Percentiles rank a stretch among this genome's conserved stretches.
These are phyloP conservation scores for Astrephomene gubernaculifera DNA, from an alignment of 139 green algal species.

Conservation along the genomic window DNA sequence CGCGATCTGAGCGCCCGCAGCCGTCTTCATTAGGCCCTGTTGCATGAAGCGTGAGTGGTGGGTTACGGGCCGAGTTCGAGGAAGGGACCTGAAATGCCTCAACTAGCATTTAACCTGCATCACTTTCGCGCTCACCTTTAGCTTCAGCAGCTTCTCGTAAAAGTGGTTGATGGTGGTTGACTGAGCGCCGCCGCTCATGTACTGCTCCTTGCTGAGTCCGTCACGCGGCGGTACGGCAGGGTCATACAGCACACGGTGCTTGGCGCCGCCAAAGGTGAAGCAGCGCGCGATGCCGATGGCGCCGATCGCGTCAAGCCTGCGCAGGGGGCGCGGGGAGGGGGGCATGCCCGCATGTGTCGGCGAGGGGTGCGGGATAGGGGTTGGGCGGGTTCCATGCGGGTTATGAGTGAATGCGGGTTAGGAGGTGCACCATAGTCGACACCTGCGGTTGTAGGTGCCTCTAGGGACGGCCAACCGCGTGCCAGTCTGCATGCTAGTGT, in stretches of 20 bases:
- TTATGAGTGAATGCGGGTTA: too few relatives aligned
- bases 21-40: conserved; percentile 81
- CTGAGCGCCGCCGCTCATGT: conserved; percentile 59
- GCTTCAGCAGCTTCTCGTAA: conserved; percentile 83
- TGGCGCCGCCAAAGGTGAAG: conserved; percentile 79
- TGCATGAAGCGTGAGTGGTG: background rate
- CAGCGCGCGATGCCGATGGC: conserved; percentile 86
- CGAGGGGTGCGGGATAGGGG: background rate
- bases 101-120: background rate
- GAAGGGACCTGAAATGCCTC: background rate
- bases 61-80: background rate
- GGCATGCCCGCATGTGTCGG: background rate
- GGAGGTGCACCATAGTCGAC: too few relatives aligned
- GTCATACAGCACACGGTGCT: conserved; percentile 70
- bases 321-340: background rate
- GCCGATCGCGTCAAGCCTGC: conserved; percentile 84
- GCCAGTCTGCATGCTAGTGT: too few relatives aligned
- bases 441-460: too few relatives aligned
- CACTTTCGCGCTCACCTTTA: conserved; percentile 59
- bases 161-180: conserved; percentile 87
- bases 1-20: conserved; percentile 53
- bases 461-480: too few relatives aligned
- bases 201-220: conserved; percentile 67
- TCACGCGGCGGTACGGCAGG: conserved; percentile 57
- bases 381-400: too few relatives aligned